phyloP scores from a whole-genome alignment of 805 yeast genomes.

The Wickerhamiella siamensis region DNA sequence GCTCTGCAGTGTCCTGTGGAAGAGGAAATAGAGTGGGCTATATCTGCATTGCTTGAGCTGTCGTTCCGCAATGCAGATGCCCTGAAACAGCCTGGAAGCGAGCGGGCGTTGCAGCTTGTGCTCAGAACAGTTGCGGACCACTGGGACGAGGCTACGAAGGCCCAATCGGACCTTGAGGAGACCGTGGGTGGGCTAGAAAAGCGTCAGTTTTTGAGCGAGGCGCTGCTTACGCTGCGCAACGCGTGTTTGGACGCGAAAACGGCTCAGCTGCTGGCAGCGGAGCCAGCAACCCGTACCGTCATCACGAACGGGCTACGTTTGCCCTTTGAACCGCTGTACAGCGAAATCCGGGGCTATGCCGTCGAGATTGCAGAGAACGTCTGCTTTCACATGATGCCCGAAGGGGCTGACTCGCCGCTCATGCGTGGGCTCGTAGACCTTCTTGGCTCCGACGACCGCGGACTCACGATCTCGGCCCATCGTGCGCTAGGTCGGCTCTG shows the following conservation, averaged over 20 bases:
- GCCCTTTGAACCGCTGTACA: constrained; percentile 15
- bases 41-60: constrained; percentile 35
- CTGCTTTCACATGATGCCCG: constrained; percentile 68
- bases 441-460: constrained; percentile 47
- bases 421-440: constrained; percentile 39
- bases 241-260: constrained; percentile 69
- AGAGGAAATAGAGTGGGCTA: constrained; percentile 59
- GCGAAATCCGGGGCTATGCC: constrained; percentile 34
- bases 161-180: constrained; percentile 11
- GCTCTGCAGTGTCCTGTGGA: constrained; percentile 51
- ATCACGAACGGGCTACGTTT: constrained; percentile 27
- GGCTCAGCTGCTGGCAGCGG: constrained; percentile 59
- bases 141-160: constrained; percentile 9
- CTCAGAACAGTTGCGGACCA: constrained; percentile 5
- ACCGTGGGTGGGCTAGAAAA: constrained; percentile 9
- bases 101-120: constrained; percentile 6
- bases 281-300: constrained; percentile 34
- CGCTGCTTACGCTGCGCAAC: constrained; percentile 63
- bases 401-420: constrained; percentile 52
- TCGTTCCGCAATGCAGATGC: constrained; percentile 37
- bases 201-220: constrained; percentile 29
- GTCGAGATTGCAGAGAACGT: constrained; percentile 75
- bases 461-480: constrained; percentile 50
- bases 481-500: constrained; percentile 69
- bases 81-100: constrained; percentile 31